phyloP scores from a whole-genome alignment of 768 basidiomycete species.

The Amanita fuliginea region DNA sequence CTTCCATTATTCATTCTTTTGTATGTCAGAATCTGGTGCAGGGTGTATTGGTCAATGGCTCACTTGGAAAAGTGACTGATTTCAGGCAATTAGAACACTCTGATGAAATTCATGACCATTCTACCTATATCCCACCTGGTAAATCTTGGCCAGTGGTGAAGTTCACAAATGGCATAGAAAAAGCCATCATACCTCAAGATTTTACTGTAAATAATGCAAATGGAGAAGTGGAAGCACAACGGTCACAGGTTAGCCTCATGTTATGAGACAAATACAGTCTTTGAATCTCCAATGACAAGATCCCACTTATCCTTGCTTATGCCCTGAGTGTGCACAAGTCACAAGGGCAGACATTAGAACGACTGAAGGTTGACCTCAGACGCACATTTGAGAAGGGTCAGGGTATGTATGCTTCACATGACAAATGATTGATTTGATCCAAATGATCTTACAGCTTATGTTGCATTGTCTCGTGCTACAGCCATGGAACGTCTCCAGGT shows the following conservation, averaged over 20 bases:
- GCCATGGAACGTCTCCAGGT: slow-evolving; percentile 56
- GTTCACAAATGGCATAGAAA: slow-evolving; percentile 36
- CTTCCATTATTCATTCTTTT: not conserved
- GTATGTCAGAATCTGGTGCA: slow-evolving; percentile 49
- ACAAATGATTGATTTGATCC: not conserved
- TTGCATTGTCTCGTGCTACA: slow-evolving; percentile 65
- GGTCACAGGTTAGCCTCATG: slow-evolving; percentile 36
- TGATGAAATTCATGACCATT: not conserved
- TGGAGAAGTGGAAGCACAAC: slow-evolving; percentile 46
- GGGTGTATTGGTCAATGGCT: slow-evolving; percentile 63
- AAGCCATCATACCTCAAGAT: slow-evolving; percentile 41
- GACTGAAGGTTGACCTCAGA: slow-evolving; percentile 70
- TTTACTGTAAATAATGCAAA: slow-evolving; percentile 55
- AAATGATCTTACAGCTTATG: slow-evolving; percentile 36
- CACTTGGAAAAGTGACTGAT: slow-evolving; percentile 42
- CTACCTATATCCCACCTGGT: slow-evolving; percentile 1
- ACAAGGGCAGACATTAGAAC: slow-evolving; percentile 81
- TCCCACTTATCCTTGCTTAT: slow-evolving; percentile 80
- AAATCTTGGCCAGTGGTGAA: slow-evolving; percentile 47
- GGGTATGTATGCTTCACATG: slow-evolving; percentile 27
- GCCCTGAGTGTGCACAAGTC: slow-evolving; percentile 84
- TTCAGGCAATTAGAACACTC: slow-evolving; percentile 26
- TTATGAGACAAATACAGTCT: not conserved
- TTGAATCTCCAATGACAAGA: slow-evolving; percentile 19
- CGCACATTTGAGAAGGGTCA: slow-evolving; percentile 75